phyloP scores from a whole-genome alignment of 2,329 filamentous ascomycete species.

The Rhexocercosporidium sp. region DNA sequence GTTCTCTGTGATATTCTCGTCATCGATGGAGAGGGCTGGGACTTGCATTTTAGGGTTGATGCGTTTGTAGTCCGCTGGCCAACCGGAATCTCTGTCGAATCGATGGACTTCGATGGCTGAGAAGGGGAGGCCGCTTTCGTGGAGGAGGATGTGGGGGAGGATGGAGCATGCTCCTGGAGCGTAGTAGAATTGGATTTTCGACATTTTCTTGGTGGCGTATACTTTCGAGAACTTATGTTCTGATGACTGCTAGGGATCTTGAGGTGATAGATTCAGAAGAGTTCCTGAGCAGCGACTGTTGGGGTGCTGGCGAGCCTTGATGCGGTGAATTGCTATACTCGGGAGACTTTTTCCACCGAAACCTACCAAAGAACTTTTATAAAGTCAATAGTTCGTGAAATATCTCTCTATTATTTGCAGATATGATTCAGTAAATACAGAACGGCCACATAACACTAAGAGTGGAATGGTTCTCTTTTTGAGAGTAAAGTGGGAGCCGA shows the following conservation, averaged over 20 bases:
- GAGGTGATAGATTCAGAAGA: too few species aligned
- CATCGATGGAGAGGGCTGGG: slow-evolving; percentile 40
- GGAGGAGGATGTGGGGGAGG: slow-evolving; percentile 42
- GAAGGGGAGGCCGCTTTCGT: slow-evolving; percentile 36
- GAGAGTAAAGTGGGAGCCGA: neutral
- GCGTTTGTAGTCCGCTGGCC: slow-evolving; percentile 27
- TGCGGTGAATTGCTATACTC: too few species aligned
- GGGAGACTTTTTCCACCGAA: too few species aligned
- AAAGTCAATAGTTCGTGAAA: too few species aligned
- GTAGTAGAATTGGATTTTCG: slow-evolving; percentile 39
- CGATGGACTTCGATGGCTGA: slow-evolving; percentile 23
- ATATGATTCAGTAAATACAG: too few species aligned
- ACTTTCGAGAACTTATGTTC: neutral
- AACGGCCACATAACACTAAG: too few species aligned
- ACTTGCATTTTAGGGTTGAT: slow-evolving; percentile 45
- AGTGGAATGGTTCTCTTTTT: neutral
- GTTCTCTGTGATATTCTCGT: slow-evolving; percentile 42
- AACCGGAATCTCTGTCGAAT: slow-evolving; percentile 19
- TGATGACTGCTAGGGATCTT: neutral
- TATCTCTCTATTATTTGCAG: too few species aligned
- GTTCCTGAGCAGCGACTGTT: too few species aligned
- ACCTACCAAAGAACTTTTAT: too few species aligned
- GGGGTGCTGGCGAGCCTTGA: too few species aligned
- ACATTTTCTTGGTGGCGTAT: neutral
- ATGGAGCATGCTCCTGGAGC: slow-evolving; percentile 41